phyloP scores from a whole-genome alignment of 768 basidiomycete genomes.

The Chlorophyllum brunneum region DNA sequence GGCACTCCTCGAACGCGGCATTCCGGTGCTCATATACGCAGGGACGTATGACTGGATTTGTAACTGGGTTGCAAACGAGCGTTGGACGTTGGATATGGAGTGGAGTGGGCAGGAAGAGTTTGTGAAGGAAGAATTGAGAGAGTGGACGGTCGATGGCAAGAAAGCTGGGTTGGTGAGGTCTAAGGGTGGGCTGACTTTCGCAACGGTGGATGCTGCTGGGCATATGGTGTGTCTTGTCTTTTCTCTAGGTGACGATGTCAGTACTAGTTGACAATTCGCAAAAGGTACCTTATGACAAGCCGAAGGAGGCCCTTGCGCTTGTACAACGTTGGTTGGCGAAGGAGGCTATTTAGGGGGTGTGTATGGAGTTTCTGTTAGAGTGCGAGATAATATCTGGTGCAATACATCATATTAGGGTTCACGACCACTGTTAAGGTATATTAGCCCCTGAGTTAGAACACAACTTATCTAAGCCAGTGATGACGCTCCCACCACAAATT shows the following conservation, averaged over 20 bases:
- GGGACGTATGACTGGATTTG: slow-evolving; percentile 74
- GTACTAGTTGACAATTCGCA: no score
- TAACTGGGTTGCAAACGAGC: slow-evolving; percentile 71
- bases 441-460: no score
- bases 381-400: no score
- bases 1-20: slow-evolving; percentile 65
- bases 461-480: background rate
- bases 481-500: background rate
- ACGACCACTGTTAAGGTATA: no score
- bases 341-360: no score
- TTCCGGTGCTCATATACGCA: slow-evolving; percentile 67
- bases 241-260: no score
- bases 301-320: slow-evolving; percentile 23
- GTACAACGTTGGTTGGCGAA: slow-evolving; percentile 46
- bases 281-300: background rate
- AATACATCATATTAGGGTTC: no score
- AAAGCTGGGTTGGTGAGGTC: slow-evolving; percentile 33
- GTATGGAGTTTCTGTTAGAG: no score
- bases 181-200: slow-evolving; percentile 55
- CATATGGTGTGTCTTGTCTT: slow-evolving; percentile 60
- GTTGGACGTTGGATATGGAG: slow-evolving; percentile 64
- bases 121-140: slow-evolving; percentile 38
- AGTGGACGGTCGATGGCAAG: slow-evolving; percentile 57
- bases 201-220: slow-evolving; percentile 62
- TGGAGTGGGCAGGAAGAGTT: slow-evolving; percentile 60